Evolutionary conservation across 345 rosid species (phyloP).

Genomic region (Nasturtium officinale): DNA sequence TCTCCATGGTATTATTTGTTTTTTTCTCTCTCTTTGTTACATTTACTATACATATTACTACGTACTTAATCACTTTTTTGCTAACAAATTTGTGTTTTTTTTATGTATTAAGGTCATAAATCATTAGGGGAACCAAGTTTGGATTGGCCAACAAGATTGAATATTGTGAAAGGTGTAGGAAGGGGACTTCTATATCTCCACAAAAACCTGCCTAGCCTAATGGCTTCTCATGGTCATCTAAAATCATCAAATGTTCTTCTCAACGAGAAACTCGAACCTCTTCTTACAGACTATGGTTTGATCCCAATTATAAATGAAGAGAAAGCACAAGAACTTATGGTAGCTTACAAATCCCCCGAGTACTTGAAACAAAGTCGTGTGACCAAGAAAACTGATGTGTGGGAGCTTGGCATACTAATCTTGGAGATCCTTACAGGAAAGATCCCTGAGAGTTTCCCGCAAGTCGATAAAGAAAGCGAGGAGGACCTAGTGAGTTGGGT

Average conservation of each 20-base stretch:
- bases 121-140: constrained; percentile 56
- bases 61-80: background rate
- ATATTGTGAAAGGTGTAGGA: constrained; percentile 72
- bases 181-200: constrained; percentile 68
- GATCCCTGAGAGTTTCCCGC: constrained; percentile 58
- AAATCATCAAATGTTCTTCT: constrained; percentile 88
- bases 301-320: constrained; percentile 81
- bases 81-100: background rate
- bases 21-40: background rate
- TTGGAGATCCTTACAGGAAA: constrained; percentile 76
- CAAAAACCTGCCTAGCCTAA: constrained; percentile 67
- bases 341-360: constrained; percentile 89
- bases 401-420: constrained; percentile 78
- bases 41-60: background rate
- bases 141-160: constrained; percentile 73
- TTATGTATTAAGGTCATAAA: constrained; percentile 51
- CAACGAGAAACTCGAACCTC: constrained; percentile 53
- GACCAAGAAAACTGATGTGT: constrained; percentile 87
- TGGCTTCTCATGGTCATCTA: constrained; percentile 86
- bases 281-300: constrained; percentile 72
- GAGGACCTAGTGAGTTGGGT: constrained; percentile 65
- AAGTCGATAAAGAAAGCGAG: constrained; percentile 45
- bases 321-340: constrained; percentile 75
- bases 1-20: constrained; percentile 68
- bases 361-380: constrained; percentile 59